phyloP scores from a whole-genome alignment of 2,329 filamentous ascomycete species.

The Pseudogymnoascus sp. region DNA sequence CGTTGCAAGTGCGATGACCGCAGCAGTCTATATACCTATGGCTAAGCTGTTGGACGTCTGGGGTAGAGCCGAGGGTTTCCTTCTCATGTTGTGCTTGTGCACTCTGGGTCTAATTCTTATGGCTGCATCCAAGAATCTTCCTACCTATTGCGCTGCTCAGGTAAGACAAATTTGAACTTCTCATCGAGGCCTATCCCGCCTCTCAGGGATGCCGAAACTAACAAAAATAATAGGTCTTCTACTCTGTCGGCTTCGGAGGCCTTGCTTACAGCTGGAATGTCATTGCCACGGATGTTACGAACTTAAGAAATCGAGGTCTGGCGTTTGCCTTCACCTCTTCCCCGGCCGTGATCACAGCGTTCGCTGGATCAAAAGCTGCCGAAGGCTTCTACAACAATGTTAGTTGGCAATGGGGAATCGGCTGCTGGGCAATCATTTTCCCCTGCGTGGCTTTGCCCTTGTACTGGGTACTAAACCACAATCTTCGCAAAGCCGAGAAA shows the following conservation, averaged over 20 bases:
- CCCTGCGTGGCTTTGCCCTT: slow-evolving; percentile 55
- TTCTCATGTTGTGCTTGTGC: slow-evolving; percentile 46
- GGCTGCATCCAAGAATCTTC: slow-evolving; percentile 52
- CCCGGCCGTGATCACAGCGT: slow-evolving; percentile 60
- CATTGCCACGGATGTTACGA: slow-evolving; percentile 60
- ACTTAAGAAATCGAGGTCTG: slow-evolving; percentile 51
- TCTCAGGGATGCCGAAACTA: not conserved
- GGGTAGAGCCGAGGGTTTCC: slow-evolving; percentile 59
- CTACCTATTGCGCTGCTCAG: slow-evolving; percentile 48
- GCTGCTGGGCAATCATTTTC: slow-evolving; percentile 56
- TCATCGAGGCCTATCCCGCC: not conserved
- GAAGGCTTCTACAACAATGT: slow-evolving; percentile 44
- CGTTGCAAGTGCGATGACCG: slow-evolving; percentile 47
- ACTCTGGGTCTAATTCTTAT: slow-evolving; percentile 55
- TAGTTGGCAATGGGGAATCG: slow-evolving; percentile 62
- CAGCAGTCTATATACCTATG: slow-evolving; percentile 55
- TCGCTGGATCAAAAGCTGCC: slow-evolving; percentile 51
- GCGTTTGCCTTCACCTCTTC: slow-evolving; percentile 51
- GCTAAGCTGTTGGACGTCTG: slow-evolving; percentile 63
- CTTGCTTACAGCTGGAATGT: slow-evolving; percentile 55
- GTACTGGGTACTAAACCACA: slow-evolving; percentile 37
- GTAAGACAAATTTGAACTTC: slow-evolving; percentile 12
- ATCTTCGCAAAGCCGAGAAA: slow-evolving; percentile 21
- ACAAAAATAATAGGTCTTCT: slow-evolving; percentile 46
- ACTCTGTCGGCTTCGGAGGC: slow-evolving; percentile 54